Evolutionary conservation across 352 stramenopile species (phyloP).

Genomic region (Pythium plurisporium): DNA sequence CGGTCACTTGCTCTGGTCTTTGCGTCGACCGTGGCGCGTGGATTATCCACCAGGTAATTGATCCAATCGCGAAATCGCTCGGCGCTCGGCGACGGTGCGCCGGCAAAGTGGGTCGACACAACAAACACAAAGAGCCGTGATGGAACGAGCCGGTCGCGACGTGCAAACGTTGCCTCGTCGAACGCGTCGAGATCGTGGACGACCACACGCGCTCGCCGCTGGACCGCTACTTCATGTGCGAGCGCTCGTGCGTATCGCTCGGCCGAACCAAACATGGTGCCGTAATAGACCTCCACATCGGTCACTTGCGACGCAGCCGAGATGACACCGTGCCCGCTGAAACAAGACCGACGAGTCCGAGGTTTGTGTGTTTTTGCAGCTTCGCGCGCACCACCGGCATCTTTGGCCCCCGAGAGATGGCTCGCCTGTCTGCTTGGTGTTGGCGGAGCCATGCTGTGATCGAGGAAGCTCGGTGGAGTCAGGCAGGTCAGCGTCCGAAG

Average conservation of each 20-base stretch:
- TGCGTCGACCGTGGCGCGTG: not conserved
- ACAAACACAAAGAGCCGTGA: slow-evolving; percentile 80
- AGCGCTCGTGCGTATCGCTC: slow-evolving; percentile 90
- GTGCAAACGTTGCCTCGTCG: slow-evolving; percentile 23
- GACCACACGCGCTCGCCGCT: slow-evolving; percentile 48
- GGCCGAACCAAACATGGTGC: slow-evolving; percentile 91
- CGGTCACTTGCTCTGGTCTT: not conserved
- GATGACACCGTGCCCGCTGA: not conserved
- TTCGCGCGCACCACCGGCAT: too few species aligned
- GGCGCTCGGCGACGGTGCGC: slow-evolving; percentile 93
- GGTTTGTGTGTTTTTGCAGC: too few species aligned
- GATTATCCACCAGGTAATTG: not conserved
- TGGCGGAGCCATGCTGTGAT: too few species aligned
- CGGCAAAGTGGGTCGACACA: slow-evolving; percentile 94
- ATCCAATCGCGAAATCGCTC: slow-evolving; percentile 31
- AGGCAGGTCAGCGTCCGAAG: too few species aligned
- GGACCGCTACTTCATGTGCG: slow-evolving; percentile 48
- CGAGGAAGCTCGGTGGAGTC: too few species aligned
- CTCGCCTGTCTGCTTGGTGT: too few species aligned
- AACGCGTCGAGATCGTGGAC: slow-evolving; percentile 90
- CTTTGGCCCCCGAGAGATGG: too few species aligned
- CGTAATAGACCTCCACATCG: slow-evolving; percentile 90
- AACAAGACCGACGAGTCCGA: not conserved
- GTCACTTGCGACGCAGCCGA: slow-evolving; percentile 15
- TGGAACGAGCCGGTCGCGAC: slow-evolving; percentile 24